Evolutionary conservation across 2,329 filamentous ascomycete genomes (phyloP).

Genomic region (Amphichorda felina): DNA sequence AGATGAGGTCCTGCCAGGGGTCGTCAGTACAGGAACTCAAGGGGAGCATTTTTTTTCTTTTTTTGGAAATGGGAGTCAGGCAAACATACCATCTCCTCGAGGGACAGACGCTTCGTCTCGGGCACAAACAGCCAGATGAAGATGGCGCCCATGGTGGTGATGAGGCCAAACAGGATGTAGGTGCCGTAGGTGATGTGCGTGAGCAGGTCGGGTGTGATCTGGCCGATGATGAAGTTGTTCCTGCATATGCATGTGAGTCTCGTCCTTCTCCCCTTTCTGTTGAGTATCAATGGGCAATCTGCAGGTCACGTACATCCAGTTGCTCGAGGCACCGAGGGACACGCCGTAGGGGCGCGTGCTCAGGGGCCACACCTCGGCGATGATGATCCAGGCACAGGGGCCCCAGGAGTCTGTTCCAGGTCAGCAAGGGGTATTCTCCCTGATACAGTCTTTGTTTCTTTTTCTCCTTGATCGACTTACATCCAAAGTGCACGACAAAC

Average conservation of each 20-base stretch:
- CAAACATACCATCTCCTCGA: constrained; percentile 60
- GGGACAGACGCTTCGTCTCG: constrained; percentile 50
- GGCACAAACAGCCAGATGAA: constrained; percentile 54
- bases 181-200: constrained; percentile 55
- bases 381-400: constrained; percentile 62
- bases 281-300: background rate
- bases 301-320: constrained; percentile 40
- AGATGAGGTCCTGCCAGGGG: constrained; percentile 58
- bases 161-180: constrained; percentile 56
- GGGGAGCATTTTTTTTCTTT: constrained; percentile 14
- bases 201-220: constrained; percentile 60
- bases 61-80: no score
- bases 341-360: constrained; percentile 60
- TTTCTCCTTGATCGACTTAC: background rate
- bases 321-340: constrained; percentile 52
- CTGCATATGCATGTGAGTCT: constrained; percentile 8
- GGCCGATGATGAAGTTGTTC: constrained; percentile 53
- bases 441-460: background rate
- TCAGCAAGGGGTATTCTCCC: background rate
- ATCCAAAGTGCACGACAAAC: constrained; percentile 64
- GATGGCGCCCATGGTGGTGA: constrained; percentile 49
- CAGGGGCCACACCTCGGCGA: constrained; percentile 64
- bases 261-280: background rate
- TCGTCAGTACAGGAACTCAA: background rate
- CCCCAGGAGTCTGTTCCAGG: constrained; percentile 62